Base-by-base conservation (phyloP, 148 eudicot species). In the Dianthus caryophyllus region DNA sequence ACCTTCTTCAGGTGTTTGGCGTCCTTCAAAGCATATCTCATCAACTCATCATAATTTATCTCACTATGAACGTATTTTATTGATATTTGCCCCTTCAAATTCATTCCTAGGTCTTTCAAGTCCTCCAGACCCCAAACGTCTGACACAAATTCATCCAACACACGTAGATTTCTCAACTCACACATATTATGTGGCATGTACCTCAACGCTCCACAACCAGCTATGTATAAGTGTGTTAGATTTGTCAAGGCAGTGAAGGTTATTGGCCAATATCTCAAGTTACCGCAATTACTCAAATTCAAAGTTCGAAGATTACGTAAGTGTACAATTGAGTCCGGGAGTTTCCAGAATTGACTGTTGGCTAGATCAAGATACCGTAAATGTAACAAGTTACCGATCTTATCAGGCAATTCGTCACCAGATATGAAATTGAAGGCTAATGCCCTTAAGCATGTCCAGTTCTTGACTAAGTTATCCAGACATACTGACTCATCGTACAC, bases 341-440 rank as follows among this genome's bases (percentile, higher is more conserved):
- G 53, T 13, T 4, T 25, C 2, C 27, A 6, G 6, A 36, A 6
- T 5, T 0, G 0, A 39, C 17, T 60, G 13, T 53, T 11, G 16
- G 77, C 54, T 10, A 76, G 50, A 49, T 66, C 62, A 14, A 71
- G 64, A 27, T 76, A 58, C 46, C 72, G 9, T 17, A 76, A 67
- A 38, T 66, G 75, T 7, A 52, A 3, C 29, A 76, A 26, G 21
- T 41, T 53, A 46, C 64, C 53, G 0, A 76, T 44, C 1, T 72
- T 27, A 18, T 33, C 43, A 4, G 68, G 46, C 22, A 71, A 53
- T 0, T 1, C 10, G 22, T 0, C 4, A 2, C 33, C 7, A 4
- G 29, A 10, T 7, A 10, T 2, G 1, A 3, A 0, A 0, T 38
- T 29, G 31, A 71, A 61, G 29, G 57, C 50, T 52, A 76, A 48